Percentiles rank a stretch among this genome's conserved stretches.
Evolutionary conservation across 1,139 yeast genomes (phyloP).

Genomic region (Yamadazyma buinensis): DNA sequence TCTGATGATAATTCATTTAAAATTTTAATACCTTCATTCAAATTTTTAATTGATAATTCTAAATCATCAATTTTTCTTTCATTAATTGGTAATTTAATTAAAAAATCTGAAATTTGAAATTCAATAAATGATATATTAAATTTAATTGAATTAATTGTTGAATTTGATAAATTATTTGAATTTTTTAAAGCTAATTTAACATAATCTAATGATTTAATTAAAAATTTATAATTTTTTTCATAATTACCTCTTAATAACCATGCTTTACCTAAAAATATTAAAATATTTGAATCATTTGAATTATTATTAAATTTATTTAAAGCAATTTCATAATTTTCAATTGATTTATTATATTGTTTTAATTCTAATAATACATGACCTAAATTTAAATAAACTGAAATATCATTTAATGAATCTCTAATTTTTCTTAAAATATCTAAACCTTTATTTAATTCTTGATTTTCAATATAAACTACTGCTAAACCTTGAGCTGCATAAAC

Average conservation of each 20-base stretch:
- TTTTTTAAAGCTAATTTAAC: constrained; percentile 51
- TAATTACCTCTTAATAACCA: constrained; percentile 81
- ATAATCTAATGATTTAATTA: constrained; percentile 59
- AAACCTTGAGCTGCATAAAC: constrained; percentile 98
- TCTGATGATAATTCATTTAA: constrained; percentile 57
- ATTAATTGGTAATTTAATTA: constrained; percentile 59
- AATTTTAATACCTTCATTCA: constrained; percentile 59
- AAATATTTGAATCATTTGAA: constrained; percentile 58
- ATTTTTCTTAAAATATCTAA: constrained; percentile 84
- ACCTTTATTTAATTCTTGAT: constrained; percentile 72
- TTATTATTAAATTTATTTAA: constrained; percentile 62
- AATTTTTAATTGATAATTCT: constrained; percentile 51
- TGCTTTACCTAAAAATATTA: constrained; percentile 78
- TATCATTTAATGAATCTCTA: constrained; percentile 84
- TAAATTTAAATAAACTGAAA: constrained; percentile 76
- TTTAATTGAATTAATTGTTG: constrained; percentile 37
- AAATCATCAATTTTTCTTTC: constrained; percentile 64
- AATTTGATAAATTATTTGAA: constrained; percentile 24
- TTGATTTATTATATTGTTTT: constrained; percentile 79
- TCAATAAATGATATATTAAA: constrained; percentile 84
- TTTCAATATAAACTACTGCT: constrained; percentile 90
- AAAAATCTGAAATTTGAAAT: constrained; percentile 81
- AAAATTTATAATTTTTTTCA: constrained; percentile 61
- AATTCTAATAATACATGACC: constrained; percentile 87
- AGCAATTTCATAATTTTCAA: constrained; percentile 85